These are phyloP conservation scores for Talaromyces adpressus DNA, from an alignment of 495 filamentous ascomycete genomes.

Conservation along the genomic window DNA sequence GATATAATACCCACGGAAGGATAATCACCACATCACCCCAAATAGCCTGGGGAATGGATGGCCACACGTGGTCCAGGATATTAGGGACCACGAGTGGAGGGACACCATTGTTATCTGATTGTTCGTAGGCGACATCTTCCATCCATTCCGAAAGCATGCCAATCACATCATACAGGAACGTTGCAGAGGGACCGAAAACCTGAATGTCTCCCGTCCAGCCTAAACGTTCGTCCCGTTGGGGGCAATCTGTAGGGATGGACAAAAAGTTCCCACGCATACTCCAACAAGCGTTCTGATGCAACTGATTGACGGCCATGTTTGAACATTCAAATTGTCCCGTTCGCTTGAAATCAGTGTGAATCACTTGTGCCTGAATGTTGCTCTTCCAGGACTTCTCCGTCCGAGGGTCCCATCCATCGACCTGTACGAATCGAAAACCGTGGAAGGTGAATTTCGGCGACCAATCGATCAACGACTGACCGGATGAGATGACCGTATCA, in stretches of 20 bases:
- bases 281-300: slow-evolving; percentile 45
- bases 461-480: slow-evolving; percentile 16
- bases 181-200: slow-evolving; percentile 43
- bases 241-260: slow-evolving; percentile 47
- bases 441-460: slow-evolving; percentile 45
- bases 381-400: background rate
- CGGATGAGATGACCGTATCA: slow-evolving; percentile 31
- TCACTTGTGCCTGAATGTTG: slow-evolving; percentile 36
- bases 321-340: slow-evolving; percentile 43
- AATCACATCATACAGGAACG: slow-evolving; percentile 42
- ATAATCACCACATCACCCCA: slow-evolving; percentile 46
- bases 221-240: slow-evolving; percentile 49
- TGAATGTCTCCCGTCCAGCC: slow-evolving; percentile 53
- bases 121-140: slow-evolving; percentile 34
- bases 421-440: slow-evolving; percentile 48
- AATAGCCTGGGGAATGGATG: slow-evolving; percentile 26
- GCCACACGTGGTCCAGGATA: slow-evolving; percentile 21
- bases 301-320: slow-evolving; percentile 38
- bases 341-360: slow-evolving; percentile 44
- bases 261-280: slow-evolving; percentile 51
- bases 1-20: slow-evolving; percentile 39
- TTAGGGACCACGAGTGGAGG: slow-evolving; percentile 36
- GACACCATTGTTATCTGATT: slow-evolving; percentile 19
- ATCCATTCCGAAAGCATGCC: slow-evolving; percentile 46
- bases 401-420: slow-evolving; percentile 37